These are phyloP conservation scores for Pseudogymnoascus sp. DNA, from an alignment of 2,329 filamentous ascomycete species.

Conservation along the genomic window DNA sequence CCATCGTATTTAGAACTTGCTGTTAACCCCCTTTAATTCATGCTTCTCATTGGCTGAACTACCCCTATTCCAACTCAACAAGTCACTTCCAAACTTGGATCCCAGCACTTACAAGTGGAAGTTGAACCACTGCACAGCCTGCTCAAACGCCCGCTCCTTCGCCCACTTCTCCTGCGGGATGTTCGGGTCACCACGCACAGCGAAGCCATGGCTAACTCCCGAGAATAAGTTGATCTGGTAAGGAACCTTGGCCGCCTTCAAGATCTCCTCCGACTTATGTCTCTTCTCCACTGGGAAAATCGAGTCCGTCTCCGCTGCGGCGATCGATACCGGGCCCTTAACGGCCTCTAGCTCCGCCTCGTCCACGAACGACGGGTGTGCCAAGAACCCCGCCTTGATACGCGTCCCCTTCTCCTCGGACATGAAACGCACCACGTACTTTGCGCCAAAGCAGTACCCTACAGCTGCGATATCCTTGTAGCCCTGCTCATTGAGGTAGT, in stretches of 20 bases:
- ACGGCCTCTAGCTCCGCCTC: conserved; percentile 58
- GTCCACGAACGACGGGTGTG: conserved; percentile 69
- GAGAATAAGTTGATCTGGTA: conserved; percentile 71
- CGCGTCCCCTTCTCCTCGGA: conserved; percentile 45
- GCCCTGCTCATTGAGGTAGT: conserved; percentile 48
- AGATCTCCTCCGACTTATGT: conserved; percentile 55
- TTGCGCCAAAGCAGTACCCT: conserved; percentile 71
- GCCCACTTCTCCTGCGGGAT: conserved; percentile 54
- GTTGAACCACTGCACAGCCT: conserved; percentile 72
- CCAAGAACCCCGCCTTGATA: conserved; percentile 62
- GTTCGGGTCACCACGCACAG: conserved; percentile 55
- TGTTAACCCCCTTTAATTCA: neutral
- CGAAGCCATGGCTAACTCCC: conserved; percentile 65
- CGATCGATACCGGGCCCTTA: conserved; percentile 59
- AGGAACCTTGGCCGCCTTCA: conserved; percentile 41
- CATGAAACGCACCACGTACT: conserved; percentile 65
- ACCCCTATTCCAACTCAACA: neutral
- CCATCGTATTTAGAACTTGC: neutral
- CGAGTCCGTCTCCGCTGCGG: conserved; percentile 53
- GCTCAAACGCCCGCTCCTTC: conserved; percentile 73
- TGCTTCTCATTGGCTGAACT: neutral
- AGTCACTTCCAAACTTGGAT: conserved; percentile 1
- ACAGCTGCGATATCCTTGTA: conserved; percentile 53
- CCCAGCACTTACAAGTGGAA: conserved; percentile 32
- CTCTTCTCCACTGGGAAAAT: conserved; percentile 59